A percentile compares a stretch with the other conserved stretches of the same genome.
Conservation (phyloP, 148 eudicot species). For the Chenopodium quinoa region DNA sequence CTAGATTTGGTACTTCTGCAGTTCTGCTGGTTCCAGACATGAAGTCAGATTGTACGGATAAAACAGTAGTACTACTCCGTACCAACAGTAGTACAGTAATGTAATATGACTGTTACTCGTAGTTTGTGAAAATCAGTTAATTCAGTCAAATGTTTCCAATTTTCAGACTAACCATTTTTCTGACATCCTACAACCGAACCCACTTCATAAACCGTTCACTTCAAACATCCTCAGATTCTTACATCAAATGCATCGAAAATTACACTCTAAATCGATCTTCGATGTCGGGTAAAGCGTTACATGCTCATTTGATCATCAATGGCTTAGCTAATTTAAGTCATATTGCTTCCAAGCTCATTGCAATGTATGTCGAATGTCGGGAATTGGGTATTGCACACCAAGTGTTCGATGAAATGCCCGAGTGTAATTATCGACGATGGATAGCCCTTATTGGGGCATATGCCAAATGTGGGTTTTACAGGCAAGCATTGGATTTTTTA, state of each 20-base stretch:
- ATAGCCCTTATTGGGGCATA: slow-evolving; percentile 76
- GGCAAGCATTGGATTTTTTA: slow-evolving; percentile 46
- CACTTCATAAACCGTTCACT: slow-evolving; percentile 6
- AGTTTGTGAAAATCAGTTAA: not conserved
- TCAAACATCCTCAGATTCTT: slow-evolving; percentile 39
- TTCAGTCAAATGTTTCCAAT: slow-evolving; percentile 19
- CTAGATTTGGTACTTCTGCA: no score
- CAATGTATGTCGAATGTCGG: slow-evolving; percentile 54
- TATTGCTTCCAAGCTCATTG: slow-evolving; percentile 61
- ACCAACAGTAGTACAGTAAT: no score
- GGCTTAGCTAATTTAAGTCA: slow-evolving; percentile 51
- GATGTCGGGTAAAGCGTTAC: slow-evolving; percentile 50
- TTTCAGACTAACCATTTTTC: not conserved
- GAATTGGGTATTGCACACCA: slow-evolving; percentile 51
- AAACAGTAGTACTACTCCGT: no score
- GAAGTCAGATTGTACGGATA: no score
- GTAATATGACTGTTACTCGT: no score
- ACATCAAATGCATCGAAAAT: slow-evolving; percentile 47
- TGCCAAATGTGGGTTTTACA: slow-evolving; percentile 57
- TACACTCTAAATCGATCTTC: slow-evolving; percentile 37
- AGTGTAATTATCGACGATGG: slow-evolving; percentile 58
- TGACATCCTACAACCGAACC: not conserved
- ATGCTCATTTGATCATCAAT: slow-evolving; percentile 57
- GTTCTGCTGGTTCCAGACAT: no score
- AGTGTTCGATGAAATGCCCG: slow-evolving; percentile 75